Percentiles rank a stretch among this genome's conserved stretches.
Conservation (phyloP, 768 basidiomycete genomes). For the Paxillus rubicundulus region DNA sequence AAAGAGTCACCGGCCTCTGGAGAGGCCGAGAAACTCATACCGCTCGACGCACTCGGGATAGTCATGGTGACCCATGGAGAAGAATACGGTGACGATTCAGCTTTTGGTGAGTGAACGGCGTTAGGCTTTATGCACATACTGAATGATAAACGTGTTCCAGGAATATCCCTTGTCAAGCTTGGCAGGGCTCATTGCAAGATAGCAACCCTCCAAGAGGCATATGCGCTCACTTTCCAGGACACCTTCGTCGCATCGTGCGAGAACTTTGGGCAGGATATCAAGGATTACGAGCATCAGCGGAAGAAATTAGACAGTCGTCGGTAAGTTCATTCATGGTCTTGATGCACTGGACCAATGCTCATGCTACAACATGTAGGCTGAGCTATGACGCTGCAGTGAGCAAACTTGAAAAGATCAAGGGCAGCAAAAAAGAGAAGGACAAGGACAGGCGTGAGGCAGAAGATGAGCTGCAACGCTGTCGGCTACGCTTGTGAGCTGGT, state of each 20-base stretch:
- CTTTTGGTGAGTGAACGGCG: constrained; percentile 50
- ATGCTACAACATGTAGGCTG: constrained; percentile 42
- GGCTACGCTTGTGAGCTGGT: constrained; percentile 66
- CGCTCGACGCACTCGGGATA: constrained; percentile 76
- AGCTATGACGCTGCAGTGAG: constrained; percentile 73
- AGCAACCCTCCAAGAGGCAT: constrained; percentile 82
- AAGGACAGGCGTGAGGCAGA: constrained; percentile 72
- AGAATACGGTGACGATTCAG: constrained; percentile 73
- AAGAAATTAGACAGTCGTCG: constrained; percentile 88
- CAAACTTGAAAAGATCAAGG: constrained; percentile 66
- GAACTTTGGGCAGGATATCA: constrained; percentile 68
- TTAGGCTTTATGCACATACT: not conserved
- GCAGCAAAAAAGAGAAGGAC: constrained; percentile 80
- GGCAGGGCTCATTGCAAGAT: constrained; percentile 85
- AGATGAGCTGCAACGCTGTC: constrained; percentile 72
- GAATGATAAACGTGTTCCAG: constrained; percentile 34
- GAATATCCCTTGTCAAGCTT: constrained; percentile 66
- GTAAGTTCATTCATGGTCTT: constrained; percentile 36
- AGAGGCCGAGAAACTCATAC: constrained; percentile 66
- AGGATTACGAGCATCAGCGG: constrained; percentile 74
- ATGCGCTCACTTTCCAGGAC: constrained; percentile 67
- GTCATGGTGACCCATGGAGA: constrained; percentile 88
- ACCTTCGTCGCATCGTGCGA: constrained; percentile 69
- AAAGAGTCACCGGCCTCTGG: constrained; percentile 62
- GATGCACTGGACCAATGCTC: not conserved